phyloP scores from a whole-genome alignment of 2,329 filamentous ascomycete species.

The Dothidotthia symphoricarpi region DNA sequence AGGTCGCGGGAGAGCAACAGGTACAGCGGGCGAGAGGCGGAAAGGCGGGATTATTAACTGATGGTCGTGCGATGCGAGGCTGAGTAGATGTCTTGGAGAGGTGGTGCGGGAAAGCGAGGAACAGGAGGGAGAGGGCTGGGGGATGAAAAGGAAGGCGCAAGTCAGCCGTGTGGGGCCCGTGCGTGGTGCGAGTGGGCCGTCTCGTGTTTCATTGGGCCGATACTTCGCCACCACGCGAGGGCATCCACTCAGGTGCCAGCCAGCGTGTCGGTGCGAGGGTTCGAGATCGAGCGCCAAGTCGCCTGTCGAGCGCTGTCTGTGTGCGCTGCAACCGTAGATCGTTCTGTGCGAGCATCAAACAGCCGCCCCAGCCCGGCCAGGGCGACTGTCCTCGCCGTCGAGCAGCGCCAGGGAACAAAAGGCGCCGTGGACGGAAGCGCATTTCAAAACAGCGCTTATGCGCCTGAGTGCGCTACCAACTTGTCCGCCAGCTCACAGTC shows the following conservation, averaged over 20 bases:
- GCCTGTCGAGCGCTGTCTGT: background rate
- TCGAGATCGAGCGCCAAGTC: background rate
- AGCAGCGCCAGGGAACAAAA: slow-evolving; percentile 1
- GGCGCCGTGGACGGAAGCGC: no score
- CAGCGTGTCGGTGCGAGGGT: slow-evolving; percentile 1
- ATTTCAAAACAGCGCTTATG: slow-evolving; percentile 27
- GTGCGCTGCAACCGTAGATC: background rate
- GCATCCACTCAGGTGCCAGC: background rate
- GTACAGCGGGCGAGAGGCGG: slow-evolving; percentile 10
- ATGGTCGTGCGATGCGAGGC: slow-evolving; percentile 22
- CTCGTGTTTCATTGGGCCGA: slow-evolving; percentile 8
- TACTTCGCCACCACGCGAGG: slow-evolving; percentile 11
- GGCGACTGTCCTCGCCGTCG: background rate
- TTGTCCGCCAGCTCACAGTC: slow-evolving; percentile 24
- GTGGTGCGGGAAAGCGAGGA: slow-evolving; percentile 19
- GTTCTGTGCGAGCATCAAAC: slow-evolving; percentile 1
- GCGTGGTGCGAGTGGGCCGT: slow-evolving; percentile 5
- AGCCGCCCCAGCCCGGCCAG: slow-evolving; percentile 3
- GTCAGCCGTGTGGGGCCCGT: slow-evolving; percentile 14
- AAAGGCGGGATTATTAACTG: slow-evolving; percentile 23
- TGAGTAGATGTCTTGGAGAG: slow-evolving; percentile 16
- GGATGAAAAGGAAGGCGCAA: slow-evolving; percentile 16
- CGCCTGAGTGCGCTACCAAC: slow-evolving; percentile 23
- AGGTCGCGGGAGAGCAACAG: slow-evolving; percentile 12
- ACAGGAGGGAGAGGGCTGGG: slow-evolving; percentile 13